phyloP scores from a whole-genome alignment of 192 early-diverging fungal species.

The Coemansia sp. region DNA sequence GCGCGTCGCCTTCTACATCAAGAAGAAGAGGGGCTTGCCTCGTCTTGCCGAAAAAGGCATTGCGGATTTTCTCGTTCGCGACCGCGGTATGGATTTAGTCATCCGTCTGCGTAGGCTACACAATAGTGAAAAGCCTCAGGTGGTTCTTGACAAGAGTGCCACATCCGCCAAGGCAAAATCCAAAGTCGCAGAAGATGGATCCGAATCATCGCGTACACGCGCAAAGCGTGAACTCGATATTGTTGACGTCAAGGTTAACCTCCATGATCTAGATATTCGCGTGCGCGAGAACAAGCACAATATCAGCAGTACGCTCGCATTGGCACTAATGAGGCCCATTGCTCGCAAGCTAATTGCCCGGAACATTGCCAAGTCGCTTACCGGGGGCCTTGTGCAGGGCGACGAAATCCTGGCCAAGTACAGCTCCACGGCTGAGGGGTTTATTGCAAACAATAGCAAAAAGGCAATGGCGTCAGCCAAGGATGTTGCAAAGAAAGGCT shows the following conservation, averaged over 20 bases:
- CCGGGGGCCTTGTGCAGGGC: conserved; percentile 22
- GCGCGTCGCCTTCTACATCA: conserved; percentile 49
- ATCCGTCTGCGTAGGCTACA: conserved; percentile 42
- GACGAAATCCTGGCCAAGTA: conserved; percentile 41
- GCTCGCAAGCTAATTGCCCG: conserved; percentile 35
- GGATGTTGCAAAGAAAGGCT: conserved; percentile 22
- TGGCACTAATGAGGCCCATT: conserved; percentile 32
- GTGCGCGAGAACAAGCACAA: conserved; percentile 48
- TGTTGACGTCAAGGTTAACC: conserved; percentile 38
- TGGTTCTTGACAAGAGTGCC: conserved; percentile 6
- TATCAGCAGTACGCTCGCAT: conserved; percentile 28
- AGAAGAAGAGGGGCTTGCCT: conserved; percentile 50
- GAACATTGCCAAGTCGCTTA: conserved; percentile 32
- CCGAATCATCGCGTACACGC: not conserved
- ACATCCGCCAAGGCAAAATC: not conserved
- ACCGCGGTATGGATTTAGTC: conserved; percentile 45
- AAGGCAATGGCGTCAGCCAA: conserved; percentile 25
- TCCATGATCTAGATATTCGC: conserved; percentile 32
- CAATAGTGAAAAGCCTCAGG: conserved; percentile 39
- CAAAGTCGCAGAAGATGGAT: conserved; percentile 4
- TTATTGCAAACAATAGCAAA: conserved; percentile 18
- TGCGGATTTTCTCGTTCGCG: conserved; percentile 36
- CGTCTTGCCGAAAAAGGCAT: conserved; percentile 50
- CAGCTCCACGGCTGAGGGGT: conserved; percentile 17
- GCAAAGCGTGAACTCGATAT: conserved; percentile 39